Evolutionary conservation across 2,329 filamentous ascomycete species (phyloP).

Genomic region (Basipetospora chlamydospora): DNA sequence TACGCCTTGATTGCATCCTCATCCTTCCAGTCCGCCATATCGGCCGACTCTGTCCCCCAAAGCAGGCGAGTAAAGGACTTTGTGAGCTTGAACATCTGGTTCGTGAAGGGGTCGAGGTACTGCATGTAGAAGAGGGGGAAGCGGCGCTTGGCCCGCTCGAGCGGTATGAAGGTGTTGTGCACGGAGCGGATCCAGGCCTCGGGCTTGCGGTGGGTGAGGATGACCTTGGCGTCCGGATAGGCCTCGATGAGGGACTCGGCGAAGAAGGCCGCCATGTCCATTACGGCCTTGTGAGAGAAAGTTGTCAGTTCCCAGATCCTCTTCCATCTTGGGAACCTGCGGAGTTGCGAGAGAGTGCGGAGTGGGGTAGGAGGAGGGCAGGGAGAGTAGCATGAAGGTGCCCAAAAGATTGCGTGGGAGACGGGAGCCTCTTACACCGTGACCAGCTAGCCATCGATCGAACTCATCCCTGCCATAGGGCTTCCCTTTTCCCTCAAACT

Average conservation of each 20-base stretch:
- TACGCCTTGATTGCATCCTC: conserved; percentile 6
- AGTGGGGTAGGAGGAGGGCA: too few relatives aligned
- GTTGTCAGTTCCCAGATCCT: too few relatives aligned
- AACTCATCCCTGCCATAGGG: conserved; percentile 21
- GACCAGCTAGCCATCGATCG: conserved; percentile 24
- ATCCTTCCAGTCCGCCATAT: background rate
- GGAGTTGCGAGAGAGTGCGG: background rate
- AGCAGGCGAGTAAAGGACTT: background rate
- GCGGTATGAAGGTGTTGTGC: conserved; percentile 41
- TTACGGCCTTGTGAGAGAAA: background rate
- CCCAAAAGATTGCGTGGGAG: background rate
- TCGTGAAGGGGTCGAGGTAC: conserved; percentile 4
- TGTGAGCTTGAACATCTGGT: conserved; percentile 2
- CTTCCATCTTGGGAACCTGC: too few relatives aligned
- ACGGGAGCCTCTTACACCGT: conserved; percentile 16
- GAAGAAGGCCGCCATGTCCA: conserved; percentile 39
- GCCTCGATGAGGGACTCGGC: conserved; percentile 55
- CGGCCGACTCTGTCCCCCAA: background rate
- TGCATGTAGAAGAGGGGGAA: conserved; percentile 4
- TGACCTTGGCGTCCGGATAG: conserved; percentile 58
- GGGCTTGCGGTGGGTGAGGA: conserved; percentile 52
- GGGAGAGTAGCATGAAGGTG: background rate
- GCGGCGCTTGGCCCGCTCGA: background rate
- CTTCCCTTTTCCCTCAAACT: conserved; percentile 14
- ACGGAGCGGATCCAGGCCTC: conserved; percentile 48